These are phyloP conservation scores for Saitozyma podzolica DNA, from an alignment of 768 basidiomycete genomes.

Conservation along the genomic window DNA sequence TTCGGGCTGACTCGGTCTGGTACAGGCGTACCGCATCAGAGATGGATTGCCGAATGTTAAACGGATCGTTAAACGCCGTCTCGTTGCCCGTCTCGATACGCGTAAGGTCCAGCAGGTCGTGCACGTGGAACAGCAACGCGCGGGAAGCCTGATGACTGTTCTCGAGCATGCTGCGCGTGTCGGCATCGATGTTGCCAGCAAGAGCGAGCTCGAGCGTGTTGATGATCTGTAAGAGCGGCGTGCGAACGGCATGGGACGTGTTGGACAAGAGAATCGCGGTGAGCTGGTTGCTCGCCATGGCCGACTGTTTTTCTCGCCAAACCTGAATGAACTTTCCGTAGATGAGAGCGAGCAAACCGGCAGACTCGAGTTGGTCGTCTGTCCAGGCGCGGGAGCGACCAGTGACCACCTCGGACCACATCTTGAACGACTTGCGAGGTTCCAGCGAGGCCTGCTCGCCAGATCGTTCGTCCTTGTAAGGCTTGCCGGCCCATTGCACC, in stretches of 20 bases:
- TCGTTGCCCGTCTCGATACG: slow-evolving; percentile 73
- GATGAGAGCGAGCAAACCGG: slow-evolving; percentile 72
- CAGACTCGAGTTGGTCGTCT: slow-evolving; percentile 79
- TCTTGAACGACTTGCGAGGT: slow-evolving; percentile 75
- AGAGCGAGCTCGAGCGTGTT: slow-evolving; percentile 81
- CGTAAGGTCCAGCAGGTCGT: slow-evolving; percentile 77
- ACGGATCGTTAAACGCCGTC: slow-evolving; percentile 73
- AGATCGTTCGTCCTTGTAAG: slow-evolving; percentile 58
- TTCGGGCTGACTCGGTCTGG: slow-evolving; percentile 65
- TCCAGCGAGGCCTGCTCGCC: slow-evolving; percentile 59
- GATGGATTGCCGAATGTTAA: slow-evolving; percentile 65
- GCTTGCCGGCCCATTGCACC: slow-evolving; percentile 77
- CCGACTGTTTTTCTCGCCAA: slow-evolving; percentile 78
- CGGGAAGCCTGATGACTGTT: slow-evolving; percentile 75
- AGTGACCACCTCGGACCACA: slow-evolving; percentile 72
- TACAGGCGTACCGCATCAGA: slow-evolving; percentile 66
- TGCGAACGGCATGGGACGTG: slow-evolving; percentile 74
- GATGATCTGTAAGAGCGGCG: slow-evolving; percentile 65
- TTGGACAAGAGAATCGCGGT: slow-evolving; percentile 75
- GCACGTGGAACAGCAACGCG: slow-evolving; percentile 74
- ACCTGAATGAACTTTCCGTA: slow-evolving; percentile 79
- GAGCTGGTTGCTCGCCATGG: slow-evolving; percentile 68
- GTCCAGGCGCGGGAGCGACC: slow-evolving; percentile 72
- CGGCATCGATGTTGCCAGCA: slow-evolving; percentile 68
- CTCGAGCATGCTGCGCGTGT: slow-evolving; percentile 71